Evolutionary conservation across 164 flowering plant species (phyloP).

Genomic region (Annona squamosa): DNA sequence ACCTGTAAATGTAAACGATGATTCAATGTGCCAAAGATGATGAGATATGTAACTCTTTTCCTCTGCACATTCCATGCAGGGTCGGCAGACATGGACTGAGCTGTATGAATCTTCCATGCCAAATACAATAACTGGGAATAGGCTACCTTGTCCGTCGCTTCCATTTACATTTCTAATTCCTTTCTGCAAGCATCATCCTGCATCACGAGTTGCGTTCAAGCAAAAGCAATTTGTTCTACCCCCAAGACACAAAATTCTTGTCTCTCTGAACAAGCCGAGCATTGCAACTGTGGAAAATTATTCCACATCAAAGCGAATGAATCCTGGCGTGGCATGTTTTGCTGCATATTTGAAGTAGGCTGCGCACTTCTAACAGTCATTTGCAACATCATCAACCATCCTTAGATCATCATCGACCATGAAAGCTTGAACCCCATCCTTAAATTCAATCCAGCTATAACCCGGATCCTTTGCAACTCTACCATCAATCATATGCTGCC

Average conservation of each 20-base stretch:
- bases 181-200: neutral
- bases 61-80: no score
- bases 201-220: neutral
- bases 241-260: neutral
- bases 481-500: slow-evolving; percentile 43
- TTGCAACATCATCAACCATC: slow-evolving; percentile 9
- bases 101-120: no score
- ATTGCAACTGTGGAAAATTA: neutral
- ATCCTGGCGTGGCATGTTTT: neutral
- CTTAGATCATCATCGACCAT: slow-evolving; percentile 23
- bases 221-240: neutral
- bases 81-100: no score
- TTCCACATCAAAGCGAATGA: slow-evolving; percentile 1
- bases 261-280: neutral
- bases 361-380: neutral
- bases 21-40: no score
- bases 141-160: no score
- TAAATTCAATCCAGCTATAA: slow-evolving; percentile 51
- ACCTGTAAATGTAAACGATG: no score
- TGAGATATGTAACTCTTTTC: no score
- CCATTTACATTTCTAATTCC: neutral
- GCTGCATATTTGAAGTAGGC: neutral
- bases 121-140: no score
- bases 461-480: slow-evolving; percentile 55
- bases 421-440: slow-evolving; percentile 22